Evolutionary conservation across 345 rosid genomes (phyloP), one percentile per base, ranked within the genome.

Genomic region (Heritiera littoralis): DNA sequence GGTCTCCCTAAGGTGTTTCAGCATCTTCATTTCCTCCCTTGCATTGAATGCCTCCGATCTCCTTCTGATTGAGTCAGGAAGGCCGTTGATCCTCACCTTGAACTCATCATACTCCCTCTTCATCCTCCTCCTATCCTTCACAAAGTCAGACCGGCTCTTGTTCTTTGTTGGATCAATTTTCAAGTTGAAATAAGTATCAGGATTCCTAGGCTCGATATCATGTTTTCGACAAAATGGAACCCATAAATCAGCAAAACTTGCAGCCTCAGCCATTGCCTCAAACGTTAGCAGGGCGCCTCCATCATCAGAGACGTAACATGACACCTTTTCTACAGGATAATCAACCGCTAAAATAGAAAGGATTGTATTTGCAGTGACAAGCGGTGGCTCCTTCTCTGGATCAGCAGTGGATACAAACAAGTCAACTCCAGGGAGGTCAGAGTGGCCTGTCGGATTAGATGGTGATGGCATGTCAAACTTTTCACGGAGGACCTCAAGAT

Each of bases 251-350:
- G 98, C 99, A 65, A 94, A 96, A 84, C 97, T 94, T 1, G 95
- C 94, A 11, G 98, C 98, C 89, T 96, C 99, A 0, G 99, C 98
- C 99, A 96, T 92, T 2, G 98, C 98, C 86, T 96, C 99, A 30
- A 96, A 96, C 0, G 95, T 91, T 14, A 96, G 90, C 41, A 96
- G 92, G n/a, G 99, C 97, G 0, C 97, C 99, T 9, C 99, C 97
- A 41, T 96, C 99, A 52, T 96, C 98, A 5, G 98, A 96, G 43
- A 92, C 49, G 73, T 96, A 96, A 75, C 99, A 96, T 0, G 94
- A 81, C 4, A 92, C 66, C 84, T 94, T 96, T 76, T 96, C 98
- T 0, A 92, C 97, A 3, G 99, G 99, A 78, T 96, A 96, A 79
- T 96, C 98, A n/a, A 79, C 90, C 0, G 97, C 88, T 38, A 94